A percentile compares a stretch with the other conserved stretches of the same genome.
phyloP scores from a whole-genome alignment of 495 filamentous ascomycete species.

The Oidiodendron maius region DNA sequence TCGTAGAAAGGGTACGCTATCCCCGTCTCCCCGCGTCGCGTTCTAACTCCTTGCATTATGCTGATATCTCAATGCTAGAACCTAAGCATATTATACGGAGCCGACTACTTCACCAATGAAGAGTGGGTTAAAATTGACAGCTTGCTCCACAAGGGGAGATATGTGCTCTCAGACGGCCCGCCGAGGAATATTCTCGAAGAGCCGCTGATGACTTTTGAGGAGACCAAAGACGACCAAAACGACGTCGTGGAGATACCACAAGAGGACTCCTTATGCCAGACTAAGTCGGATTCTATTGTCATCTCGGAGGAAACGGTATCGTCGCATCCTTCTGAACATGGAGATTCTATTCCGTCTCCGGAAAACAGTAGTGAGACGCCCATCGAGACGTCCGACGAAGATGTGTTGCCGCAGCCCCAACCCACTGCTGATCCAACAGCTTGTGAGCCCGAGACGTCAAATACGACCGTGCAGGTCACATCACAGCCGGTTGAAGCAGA shows the following conservation, averaged over 20 bases:
- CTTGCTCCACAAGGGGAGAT: constrained; percentile 20
- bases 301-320: constrained; percentile 1
- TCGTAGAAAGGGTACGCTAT: constrained; percentile 17
- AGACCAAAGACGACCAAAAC: background rate
- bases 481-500: constrained; percentile 1
- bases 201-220: constrained; percentile 18
- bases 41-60: background rate
- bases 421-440: background rate
- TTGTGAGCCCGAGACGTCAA: background rate
- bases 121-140: constrained; percentile 22
- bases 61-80: constrained; percentile 8
- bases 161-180: constrained; percentile 19
- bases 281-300: background rate
- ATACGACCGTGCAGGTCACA: background rate
- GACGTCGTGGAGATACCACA: background rate
- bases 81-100: constrained; percentile 20
- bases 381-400: constrained; percentile 8
- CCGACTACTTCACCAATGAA: constrained; percentile 20
- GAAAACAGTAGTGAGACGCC: constrained; percentile 11
- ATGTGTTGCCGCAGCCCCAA: background rate
- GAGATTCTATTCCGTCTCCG: background rate
- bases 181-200: constrained; percentile 12
- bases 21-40: background rate
- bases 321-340: constrained; percentile 5
- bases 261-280: background rate